Conservation (phyloP, 345 rosid species). For the Eutrema japonicum region DNA sequence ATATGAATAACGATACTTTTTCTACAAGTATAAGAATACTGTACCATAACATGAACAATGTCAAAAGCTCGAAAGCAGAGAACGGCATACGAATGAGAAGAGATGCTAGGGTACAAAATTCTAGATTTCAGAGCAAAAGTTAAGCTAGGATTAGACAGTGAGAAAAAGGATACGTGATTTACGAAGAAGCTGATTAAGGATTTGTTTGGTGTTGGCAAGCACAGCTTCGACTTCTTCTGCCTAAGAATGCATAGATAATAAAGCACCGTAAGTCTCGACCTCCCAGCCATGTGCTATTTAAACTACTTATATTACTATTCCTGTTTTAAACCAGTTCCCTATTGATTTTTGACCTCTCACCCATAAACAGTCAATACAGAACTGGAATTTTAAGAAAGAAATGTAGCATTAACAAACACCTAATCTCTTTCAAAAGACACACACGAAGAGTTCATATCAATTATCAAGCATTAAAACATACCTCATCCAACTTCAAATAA, state of each 20-base stretch:
- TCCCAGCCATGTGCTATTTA: constrained; percentile 6
- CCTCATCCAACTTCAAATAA: constrained; percentile 75
- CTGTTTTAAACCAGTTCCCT: constrained; percentile 10
- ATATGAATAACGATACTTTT: neutral
- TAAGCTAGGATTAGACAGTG: constrained; percentile 8
- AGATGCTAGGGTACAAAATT: neutral
- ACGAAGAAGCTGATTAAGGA: constrained; percentile 82
- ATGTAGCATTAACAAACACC: constrained; percentile 7
- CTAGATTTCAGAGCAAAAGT: neutral
- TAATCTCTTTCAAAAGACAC: constrained; percentile 26
- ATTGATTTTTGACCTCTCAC: constrained; percentile 14
- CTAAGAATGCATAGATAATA: constrained; percentile 46
- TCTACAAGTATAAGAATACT: neutral
- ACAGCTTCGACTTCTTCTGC: constrained; percentile 94
- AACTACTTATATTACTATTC: neutral
- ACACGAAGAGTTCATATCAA: constrained; percentile 3
- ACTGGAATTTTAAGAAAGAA: constrained; percentile 5
- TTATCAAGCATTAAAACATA: constrained; percentile 39
- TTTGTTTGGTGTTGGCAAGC: constrained; percentile 91
- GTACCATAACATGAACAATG: constrained; percentile 24
- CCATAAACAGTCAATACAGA: constrained; percentile 1
- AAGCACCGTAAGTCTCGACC: constrained; percentile 22
- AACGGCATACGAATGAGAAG: constrained; percentile 20
- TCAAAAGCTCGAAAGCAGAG: constrained; percentile 22
- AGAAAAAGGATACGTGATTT: constrained; percentile 80